Base-by-base conservation (phyloP, 2,329 filamentous ascomycete genomes). In the Pseudocercospora vitis region DNA sequence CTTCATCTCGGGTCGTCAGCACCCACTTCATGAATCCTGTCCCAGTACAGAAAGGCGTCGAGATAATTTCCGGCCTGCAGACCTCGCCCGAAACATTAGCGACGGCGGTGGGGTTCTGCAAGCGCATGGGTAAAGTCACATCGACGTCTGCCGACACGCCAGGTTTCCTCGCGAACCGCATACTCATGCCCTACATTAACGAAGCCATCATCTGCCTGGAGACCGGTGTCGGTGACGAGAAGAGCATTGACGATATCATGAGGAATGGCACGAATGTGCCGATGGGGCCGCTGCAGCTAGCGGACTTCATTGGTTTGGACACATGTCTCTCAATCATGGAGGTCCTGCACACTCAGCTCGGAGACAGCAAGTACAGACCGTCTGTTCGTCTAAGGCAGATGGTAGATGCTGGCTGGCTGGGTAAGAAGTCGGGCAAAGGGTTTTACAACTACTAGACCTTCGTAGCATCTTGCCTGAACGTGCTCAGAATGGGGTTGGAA, bases 1-100 rank as follows among this genome's bases (percentile, higher is more conserved):
- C 86, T 33, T 87, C 89, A 37, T 92, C 90, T 4, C 87, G 94
- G 44, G 94, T 99, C 7, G 84, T 99, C 51, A 90, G 89, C 48
- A 97, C 94, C 12, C 94, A 99, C 73, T 99, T 99, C 75, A 99
- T 99, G 94, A 99, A 99, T 78, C 94, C 94, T 0, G 94, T 99
- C 0, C 94, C 94, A 2, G 77, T 99, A 26, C 94, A 97, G 70
- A 96, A 96, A 74, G 94, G 94, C 48, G 94, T 99, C 4, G 94
- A 99, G 75, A 96, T 99, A 66, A 97, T 99, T 70, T 86, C 88
- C 48, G 94, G 91, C 24, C 79, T 99, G 24, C 94, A 99, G 73
- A 99, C 94, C 2, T 94, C 89, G 54, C 76, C 84, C 62, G 81
- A 83, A 57, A 97, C 94, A 1, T 75, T 96, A 39, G 85, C 89